Conservation (phyloP, 768 basidiomycete species). For the Mrakia hoshinonis region DNA sequence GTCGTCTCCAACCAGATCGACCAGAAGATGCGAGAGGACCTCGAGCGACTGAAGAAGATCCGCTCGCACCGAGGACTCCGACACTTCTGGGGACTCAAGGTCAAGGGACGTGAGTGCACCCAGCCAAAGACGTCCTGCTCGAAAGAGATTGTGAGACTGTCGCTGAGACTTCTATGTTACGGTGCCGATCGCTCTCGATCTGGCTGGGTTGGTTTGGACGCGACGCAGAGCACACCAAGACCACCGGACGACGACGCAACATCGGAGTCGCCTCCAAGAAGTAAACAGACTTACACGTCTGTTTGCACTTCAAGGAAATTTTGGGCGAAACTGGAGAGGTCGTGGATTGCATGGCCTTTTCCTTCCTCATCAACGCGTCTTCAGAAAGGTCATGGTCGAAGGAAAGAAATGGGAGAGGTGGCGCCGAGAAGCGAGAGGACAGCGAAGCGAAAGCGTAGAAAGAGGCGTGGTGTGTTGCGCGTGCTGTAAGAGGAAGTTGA, state of each 20-base stretch:
- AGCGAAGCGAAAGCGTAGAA: too few relatives aligned
- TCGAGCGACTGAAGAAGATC: conserved; percentile 98
- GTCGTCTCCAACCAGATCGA: conserved; percentile 31
- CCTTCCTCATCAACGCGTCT: neutral
- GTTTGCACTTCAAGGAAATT: neutral
- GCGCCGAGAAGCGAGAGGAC: too few relatives aligned
- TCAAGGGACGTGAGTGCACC: conserved; percentile 52
- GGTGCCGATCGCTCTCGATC: neutral
- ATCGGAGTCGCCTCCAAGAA: conserved; percentile 96
- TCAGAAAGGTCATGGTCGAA: too few relatives aligned
- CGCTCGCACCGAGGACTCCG: conserved; percentile 74
- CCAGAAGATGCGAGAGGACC: conserved; percentile 84
- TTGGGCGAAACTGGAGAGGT: neutral
- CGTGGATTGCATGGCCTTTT: conserved; percentile 14
- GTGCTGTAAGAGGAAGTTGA: too few relatives aligned
- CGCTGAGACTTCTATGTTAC: neutral
- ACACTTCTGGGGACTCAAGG: conserved; percentile 49
- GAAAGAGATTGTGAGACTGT: neutral
- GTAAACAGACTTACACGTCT: conserved; percentile 33
- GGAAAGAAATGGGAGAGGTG: too few relatives aligned
- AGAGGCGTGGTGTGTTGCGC: too few relatives aligned
- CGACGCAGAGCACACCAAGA: conserved; percentile 89
- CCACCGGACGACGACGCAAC: conserved; percentile 86
- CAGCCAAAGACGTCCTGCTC: neutral
- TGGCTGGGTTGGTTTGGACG: neutral